A percentile compares a stretch with the other conserved stretches of the same genome.
Conservation (phyloP, 495 filamentous ascomycete species). For the Neurospora tetrasperma region DNA sequence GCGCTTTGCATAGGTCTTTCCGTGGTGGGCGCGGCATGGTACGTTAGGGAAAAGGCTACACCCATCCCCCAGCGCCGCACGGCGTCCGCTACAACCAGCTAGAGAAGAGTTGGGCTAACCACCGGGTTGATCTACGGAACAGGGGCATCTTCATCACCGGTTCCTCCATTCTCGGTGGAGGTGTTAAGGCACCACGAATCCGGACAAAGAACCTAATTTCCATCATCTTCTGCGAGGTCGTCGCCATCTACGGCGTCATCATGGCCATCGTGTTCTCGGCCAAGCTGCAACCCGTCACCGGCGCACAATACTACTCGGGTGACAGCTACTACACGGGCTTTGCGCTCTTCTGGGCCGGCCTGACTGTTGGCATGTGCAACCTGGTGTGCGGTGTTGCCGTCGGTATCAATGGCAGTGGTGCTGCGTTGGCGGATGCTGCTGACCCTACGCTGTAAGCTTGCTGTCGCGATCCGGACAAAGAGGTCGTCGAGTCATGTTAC, state of each 20-base stretch:
- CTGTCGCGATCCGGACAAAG: background rate
- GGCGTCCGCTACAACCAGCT: background rate
- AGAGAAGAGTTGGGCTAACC: background rate
- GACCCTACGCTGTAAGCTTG: constrained; percentile 73
- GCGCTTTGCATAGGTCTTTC: constrained; percentile 91
- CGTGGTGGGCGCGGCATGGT: constrained; percentile 97
- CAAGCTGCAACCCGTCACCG: constrained; percentile 62
- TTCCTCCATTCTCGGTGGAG: constrained; percentile 94
- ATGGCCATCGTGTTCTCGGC: constrained; percentile 97
- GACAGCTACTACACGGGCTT: constrained; percentile 91
- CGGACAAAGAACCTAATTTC: constrained; percentile 99
- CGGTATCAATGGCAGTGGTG: constrained; percentile 95
- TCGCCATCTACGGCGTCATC: constrained; percentile 99
- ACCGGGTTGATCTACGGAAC: background rate
- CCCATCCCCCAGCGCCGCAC: background rate
- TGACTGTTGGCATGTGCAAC: constrained; percentile 92
- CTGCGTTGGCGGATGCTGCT: constrained; percentile 90
- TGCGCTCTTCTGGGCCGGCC: constrained; percentile 89
- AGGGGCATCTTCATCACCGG: constrained; percentile 99
- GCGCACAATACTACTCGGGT: constrained; percentile 50
- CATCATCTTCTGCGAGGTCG: constrained; percentile 99
- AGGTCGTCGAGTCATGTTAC: background rate
- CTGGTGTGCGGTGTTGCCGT: constrained; percentile 93
- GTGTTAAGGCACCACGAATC: constrained; percentile 91
- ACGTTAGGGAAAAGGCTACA: constrained; percentile 19